Evolutionary conservation across 768 basidiomycete species (phyloP).

Genomic region (Ramaria sp.): DNA sequence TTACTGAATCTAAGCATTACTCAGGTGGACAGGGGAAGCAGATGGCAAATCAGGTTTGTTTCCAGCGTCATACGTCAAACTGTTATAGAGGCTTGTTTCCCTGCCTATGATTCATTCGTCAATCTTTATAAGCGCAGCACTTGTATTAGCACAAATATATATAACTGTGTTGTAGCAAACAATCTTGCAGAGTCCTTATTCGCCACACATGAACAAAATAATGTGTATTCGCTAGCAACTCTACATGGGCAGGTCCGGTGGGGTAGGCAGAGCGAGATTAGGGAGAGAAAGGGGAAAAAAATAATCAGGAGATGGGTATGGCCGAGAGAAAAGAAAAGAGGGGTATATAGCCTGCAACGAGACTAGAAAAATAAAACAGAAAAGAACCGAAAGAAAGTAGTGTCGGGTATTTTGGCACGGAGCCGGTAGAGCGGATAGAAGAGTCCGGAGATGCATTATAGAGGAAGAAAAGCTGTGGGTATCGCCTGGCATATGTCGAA

Average conservation of each 20-base stretch:
- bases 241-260: slow-evolving; percentile 1
- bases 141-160: neutral
- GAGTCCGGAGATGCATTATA: neutral
- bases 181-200: no score
- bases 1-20: slow-evolving; percentile 9
- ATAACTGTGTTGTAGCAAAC: no score
- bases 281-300: neutral
- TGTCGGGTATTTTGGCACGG: neutral
- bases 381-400: neutral
- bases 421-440: neutral
- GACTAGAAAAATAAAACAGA: neutral
- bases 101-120: neutral
- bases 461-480: neutral
- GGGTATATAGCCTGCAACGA: neutral
- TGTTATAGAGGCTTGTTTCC: slow-evolving; percentile 26
- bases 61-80: slow-evolving; percentile 58
- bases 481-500: neutral
- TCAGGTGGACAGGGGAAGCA: slow-evolving; percentile 59
- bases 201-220: neutral
- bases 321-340: neutral
- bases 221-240: slow-evolving; percentile 1
- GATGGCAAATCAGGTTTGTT: slow-evolving; percentile 50
- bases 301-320: neutral
- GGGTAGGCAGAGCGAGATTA: neutral
- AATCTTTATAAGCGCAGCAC: neutral